Evolutionary conservation across 2,329 filamentous ascomycete species (phyloP).

Genomic region (Penicillium sclerotigenum): DNA sequence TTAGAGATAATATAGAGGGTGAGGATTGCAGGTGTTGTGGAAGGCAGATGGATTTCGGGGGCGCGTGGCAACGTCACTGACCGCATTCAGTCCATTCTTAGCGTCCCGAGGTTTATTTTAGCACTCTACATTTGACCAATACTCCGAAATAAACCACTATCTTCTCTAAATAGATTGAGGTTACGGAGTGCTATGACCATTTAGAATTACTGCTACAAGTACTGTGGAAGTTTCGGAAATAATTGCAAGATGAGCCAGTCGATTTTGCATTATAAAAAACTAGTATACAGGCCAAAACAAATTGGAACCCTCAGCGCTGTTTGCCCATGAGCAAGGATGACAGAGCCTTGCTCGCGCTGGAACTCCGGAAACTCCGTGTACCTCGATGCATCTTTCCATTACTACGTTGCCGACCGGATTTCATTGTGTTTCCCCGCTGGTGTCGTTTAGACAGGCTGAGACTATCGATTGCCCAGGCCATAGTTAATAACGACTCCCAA

Average conservation of each 20-base stretch:
- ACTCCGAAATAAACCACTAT: too few relatives aligned
- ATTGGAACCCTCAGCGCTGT: conserved; percentile 20
- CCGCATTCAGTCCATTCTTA: conserved; percentile 22
- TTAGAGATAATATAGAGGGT: not conserved
- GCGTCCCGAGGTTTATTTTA: conserved; percentile 4
- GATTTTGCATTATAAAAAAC: conserved; percentile 8
- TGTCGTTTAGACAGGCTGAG: conserved; percentile 38
- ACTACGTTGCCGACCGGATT: conserved; percentile 35
- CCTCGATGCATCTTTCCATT: conserved; percentile 35
- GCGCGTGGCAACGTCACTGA: conserved; percentile 28
- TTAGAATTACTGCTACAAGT: too few relatives aligned
- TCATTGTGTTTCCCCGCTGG: conserved; percentile 23
- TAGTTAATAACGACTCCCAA: conserved; percentile 48
- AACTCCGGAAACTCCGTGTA: conserved; percentile 44
- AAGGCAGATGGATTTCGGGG: conserved; percentile 6
- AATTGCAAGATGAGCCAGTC: conserved; percentile 12
- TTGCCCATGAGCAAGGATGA: conserved; percentile 25
- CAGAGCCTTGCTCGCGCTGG: conserved; percentile 27
- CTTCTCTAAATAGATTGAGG: not conserved
- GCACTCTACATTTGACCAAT: not conserved
- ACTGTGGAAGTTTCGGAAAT: not conserved
- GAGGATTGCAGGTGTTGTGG: not conserved
- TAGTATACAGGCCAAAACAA: conserved; percentile 25
- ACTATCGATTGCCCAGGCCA: conserved; percentile 46
- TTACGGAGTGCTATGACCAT: not conserved